Percentiles rank a stretch among this genome's conserved stretches.
phyloP scores from a whole-genome alignment of 805 yeast genomes.

The Saccharomycopsis capsularis region DNA sequence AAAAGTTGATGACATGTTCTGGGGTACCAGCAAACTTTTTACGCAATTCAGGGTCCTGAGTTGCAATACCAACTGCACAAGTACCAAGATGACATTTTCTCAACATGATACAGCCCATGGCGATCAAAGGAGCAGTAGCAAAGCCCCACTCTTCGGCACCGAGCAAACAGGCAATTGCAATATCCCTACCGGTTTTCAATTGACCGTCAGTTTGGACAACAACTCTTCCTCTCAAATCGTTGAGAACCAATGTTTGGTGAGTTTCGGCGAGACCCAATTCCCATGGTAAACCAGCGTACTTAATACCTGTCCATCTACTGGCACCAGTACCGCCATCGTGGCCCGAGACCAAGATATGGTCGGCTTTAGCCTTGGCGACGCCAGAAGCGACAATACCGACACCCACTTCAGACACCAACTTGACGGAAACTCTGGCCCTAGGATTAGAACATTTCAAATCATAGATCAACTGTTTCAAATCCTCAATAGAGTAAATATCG shows the following conservation, averaged over 20 bases:
- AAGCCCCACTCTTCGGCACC: slow-evolving; percentile 99
- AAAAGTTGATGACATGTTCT: slow-evolving; percentile 96
- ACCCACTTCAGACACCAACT: slow-evolving; percentile 96
- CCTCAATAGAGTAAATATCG: slow-evolving; percentile 97
- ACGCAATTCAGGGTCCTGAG: slow-evolving; percentile 93
- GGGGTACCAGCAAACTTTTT: slow-evolving; percentile 94
- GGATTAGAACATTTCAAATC: slow-evolving; percentile 97
- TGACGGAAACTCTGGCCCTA: slow-evolving; percentile 92
- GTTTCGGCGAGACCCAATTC: slow-evolving; percentile 97
- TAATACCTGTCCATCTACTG: slow-evolving; percentile 93
- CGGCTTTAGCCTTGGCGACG: slow-evolving; percentile 98
- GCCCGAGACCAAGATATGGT: slow-evolving; percentile 90
- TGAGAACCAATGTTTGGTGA: slow-evolving; percentile 92
- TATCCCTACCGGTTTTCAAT: slow-evolving; percentile 92
- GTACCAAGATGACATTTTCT: slow-evolving; percentile 89
- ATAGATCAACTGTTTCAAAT: slow-evolving; percentile 90
- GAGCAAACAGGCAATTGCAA: slow-evolving; percentile 88
- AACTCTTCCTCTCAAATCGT: slow-evolving; percentile 93
- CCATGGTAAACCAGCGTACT: slow-evolving; percentile 98
- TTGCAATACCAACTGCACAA: slow-evolving; percentile 98
- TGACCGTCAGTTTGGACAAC: slow-evolving; percentile 98
- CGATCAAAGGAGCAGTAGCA: slow-evolving; percentile 94
- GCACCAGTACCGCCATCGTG: slow-evolving; percentile 99
- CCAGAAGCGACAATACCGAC: slow-evolving; percentile 99
- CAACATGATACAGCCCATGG: slow-evolving; percentile 97